phyloP scores from a whole-genome alignment of 805 yeast genomes.

The Nematodospora valgi region DNA sequence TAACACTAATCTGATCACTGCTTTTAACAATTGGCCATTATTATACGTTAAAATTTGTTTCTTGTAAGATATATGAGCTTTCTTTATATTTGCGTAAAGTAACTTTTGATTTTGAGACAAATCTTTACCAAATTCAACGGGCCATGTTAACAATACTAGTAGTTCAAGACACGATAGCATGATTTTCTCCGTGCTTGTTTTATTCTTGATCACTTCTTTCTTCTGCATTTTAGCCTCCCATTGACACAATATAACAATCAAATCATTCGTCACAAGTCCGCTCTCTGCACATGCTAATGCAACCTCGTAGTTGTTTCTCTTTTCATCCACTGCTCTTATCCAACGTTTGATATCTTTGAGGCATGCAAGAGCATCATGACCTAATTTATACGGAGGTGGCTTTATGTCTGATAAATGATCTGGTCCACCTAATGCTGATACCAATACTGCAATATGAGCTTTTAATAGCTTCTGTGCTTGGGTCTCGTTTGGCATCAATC shows the following conservation, averaged over 20 bases:
- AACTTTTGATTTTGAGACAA: slow-evolving; percentile 55
- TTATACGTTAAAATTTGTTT: slow-evolving; percentile 55
- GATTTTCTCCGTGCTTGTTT: slow-evolving; percentile 49
- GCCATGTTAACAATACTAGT: slow-evolving; percentile 84
- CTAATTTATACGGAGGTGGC: slow-evolving; percentile 66
- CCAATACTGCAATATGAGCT: slow-evolving; percentile 76
- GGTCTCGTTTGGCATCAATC: slow-evolving; percentile 30
- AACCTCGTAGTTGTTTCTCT: slow-evolving; percentile 66
- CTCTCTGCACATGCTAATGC: slow-evolving; percentile 85
- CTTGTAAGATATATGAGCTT: slow-evolving; percentile 70
- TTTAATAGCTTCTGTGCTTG: slow-evolving; percentile 43
- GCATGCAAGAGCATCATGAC: slow-evolving; percentile 86
- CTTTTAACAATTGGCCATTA: slow-evolving; percentile 61
- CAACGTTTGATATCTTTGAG: slow-evolving; percentile 84
- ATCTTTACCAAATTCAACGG: slow-evolving; percentile 60
- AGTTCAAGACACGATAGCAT: slow-evolving; percentile 74
- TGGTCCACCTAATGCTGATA: slow-evolving; percentile 88
- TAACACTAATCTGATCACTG: slow-evolving; percentile 65
- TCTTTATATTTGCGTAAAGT: slow-evolving; percentile 57
- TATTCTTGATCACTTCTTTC: slow-evolving; percentile 26
- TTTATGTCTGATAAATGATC: slow-evolving; percentile 49
- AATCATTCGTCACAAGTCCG: slow-evolving; percentile 67
- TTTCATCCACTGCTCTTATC: slow-evolving; percentile 81
- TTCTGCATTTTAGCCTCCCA: slow-evolving; percentile 53
- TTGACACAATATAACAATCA: slow-evolving; percentile 67